Evolutionary conservation across 108 stramenopile species (phyloP), one percentile per base, ranked within the genome.

Genomic region (Schizochytrium sp.): DNA sequence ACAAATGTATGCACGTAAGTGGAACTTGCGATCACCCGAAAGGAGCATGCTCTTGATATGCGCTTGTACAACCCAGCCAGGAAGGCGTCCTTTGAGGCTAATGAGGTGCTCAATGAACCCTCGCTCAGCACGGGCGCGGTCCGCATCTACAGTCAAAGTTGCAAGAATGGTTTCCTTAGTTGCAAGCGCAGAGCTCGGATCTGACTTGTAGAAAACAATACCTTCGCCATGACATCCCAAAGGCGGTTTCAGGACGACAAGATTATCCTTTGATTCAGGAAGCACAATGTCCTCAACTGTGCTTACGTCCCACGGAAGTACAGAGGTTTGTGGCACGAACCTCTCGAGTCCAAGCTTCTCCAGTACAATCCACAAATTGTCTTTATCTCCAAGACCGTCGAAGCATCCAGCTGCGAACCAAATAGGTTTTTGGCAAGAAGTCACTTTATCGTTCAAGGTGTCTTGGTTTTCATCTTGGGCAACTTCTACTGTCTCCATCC

Each of bases 101-200:
- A 83, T 5, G 5, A 83, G 47, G 76, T 83, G 76, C 47, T 83
- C 76, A n/a, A 83, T 47, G 53, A 83, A 83, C 45, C 76, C 76
- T 47, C 76, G 76, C 3, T 83, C 76, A 38, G 47, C 53, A 19
- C 76, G 47, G 28, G 76, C 76, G 45, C 50, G 50, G 45, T 0
- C 55, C 0, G 76, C 76, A 38, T 83, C 76, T 55, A n/a, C 76
- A 0, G 5, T 49, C 5, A 83, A 55, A 55, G 38, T 55, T 1
- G 76, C 50, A 47, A 83, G 53, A 2, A 83, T 28, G 53, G 38
- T 12, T 53, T 83, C 76, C 5, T 15, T 38, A 38, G 64, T 69
- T 44, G 12, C 64, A 44, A 8, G 12, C 5, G 64, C 64, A 38
- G 40, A 44, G 64, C 12, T 15, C 12, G 64, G 64, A 8, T 8